Conservation (phyloP, 75 land plant genomes). For the Pinus tabuliformis region DNA sequence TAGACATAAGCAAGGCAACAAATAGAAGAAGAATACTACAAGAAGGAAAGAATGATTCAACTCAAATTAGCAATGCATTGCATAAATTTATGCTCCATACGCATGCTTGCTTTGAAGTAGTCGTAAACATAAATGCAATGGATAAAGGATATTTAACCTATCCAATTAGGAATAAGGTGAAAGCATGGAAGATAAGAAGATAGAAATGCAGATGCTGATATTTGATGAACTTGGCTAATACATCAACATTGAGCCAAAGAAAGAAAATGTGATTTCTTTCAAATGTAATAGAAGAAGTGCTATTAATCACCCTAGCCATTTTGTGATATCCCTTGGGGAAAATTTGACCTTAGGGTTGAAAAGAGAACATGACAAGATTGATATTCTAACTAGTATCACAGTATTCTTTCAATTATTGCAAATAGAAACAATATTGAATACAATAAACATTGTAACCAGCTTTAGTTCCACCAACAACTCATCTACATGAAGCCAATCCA, state of each 20-base stretch:
- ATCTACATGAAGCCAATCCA: too few species aligned
- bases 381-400: too few species aligned
- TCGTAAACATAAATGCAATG: neutral
- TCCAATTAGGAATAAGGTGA: neutral
- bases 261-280: neutral
- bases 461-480: too few species aligned
- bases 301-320: neutral
- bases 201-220: neutral
- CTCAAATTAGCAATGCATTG: neutral
- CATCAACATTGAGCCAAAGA: neutral
- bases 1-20: neutral
- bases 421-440: too few species aligned
- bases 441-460: too few species aligned
- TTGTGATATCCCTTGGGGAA: too few species aligned
- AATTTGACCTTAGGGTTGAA: too few species aligned
- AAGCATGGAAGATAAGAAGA: neutral
- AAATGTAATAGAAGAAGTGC: neutral
- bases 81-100: neutral
- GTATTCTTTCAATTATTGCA: too few species aligned
- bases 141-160: neutral
- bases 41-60: neutral
- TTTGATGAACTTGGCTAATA: neutral
- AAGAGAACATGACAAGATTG: too few species aligned
- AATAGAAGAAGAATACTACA: neutral
- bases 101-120: neutral